A percentile compares a stretch with the other conserved stretches of the same genome.
These are phyloP conservation scores for Paracoccidioides brasiliensis DNA, from an alignment of 2,329 filamentous ascomycete species.

Conservation along the genomic window DNA sequence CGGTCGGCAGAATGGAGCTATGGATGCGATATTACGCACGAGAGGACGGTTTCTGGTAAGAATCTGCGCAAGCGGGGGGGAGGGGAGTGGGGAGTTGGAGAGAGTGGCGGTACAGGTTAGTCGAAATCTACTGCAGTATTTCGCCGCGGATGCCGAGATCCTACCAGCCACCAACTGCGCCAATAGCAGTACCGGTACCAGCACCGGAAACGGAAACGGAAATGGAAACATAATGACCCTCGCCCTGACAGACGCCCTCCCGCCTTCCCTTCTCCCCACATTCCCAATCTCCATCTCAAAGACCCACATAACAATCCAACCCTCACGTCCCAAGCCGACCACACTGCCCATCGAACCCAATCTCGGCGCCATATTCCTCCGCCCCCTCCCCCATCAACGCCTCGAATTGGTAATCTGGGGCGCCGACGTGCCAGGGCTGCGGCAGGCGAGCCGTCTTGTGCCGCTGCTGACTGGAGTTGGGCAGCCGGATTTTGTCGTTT, in stretches of 20 bases:
- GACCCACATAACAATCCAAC: constrained; percentile 6
- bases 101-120: constrained; percentile 41
- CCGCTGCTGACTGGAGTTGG: constrained; percentile 45
- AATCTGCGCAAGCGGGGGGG: constrained; percentile 15
- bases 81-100: constrained; percentile 12
- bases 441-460: constrained; percentile 39
- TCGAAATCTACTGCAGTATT: constrained; percentile 46
- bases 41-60: constrained; percentile 29
- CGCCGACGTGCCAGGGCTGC: constrained; percentile 33
- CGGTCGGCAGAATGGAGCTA: constrained; percentile 38
- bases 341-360: constrained; percentile 21
- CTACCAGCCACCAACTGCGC: constrained; percentile 5
- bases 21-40: constrained; percentile 42
- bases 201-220: no score
- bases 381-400: constrained; percentile 34
- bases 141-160: constrained; percentile 39
- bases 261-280: constrained; percentile 7
- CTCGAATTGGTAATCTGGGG: constrained; percentile 47
- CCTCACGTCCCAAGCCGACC: constrained; percentile 10
- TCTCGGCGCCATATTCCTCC: constrained; percentile 40
- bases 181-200: background rate
- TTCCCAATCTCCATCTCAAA: constrained; percentile 19
- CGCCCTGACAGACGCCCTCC: constrained; percentile 14
- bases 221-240: constrained; percentile 38
- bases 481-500: constrained; percentile 44